Evolutionary conservation across 495 filamentous ascomycete genomes (phyloP).

Genomic region (Apodospora peruviana): DNA sequence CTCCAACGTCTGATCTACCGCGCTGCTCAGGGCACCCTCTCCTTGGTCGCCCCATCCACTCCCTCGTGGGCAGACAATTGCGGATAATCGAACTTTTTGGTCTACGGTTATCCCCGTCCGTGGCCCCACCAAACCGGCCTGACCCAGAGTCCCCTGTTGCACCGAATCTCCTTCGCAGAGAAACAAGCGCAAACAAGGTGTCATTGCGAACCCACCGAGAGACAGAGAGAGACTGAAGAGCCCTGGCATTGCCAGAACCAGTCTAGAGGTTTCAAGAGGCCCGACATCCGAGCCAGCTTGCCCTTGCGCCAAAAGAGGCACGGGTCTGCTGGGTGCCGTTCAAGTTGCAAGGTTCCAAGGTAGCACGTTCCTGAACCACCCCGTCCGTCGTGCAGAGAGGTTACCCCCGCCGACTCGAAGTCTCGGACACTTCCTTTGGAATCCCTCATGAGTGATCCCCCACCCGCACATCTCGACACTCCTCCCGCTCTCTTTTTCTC

Average conservation of each 20-base stretch:
- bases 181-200: background rate
- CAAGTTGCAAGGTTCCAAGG: constrained; percentile 1
- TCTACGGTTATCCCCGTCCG: too few species aligned
- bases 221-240: background rate
- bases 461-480: constrained; percentile 28
- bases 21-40: constrained; percentile 2
- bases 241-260: constrained; percentile 23
- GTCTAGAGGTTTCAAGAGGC: constrained; percentile 31
- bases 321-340: constrained; percentile 10
- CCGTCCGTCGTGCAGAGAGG: too few species aligned
- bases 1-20: constrained; percentile 29
- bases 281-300: constrained; percentile 22
- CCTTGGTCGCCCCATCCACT: constrained; percentile 2
- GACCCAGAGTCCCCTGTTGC: background rate
- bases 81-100: background rate
- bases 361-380: too few species aligned
- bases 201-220: background rate
- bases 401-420: constrained; percentile 16
- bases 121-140: background rate
- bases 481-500: constrained; percentile 13
- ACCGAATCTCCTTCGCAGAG: background rate
- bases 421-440: constrained; percentile 6
- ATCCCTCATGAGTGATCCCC: constrained; percentile 43
- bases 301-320: constrained; percentile 4
- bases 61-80: constrained; percentile 1